phyloP scores from a whole-genome alignment of 495 filamentous ascomycete species.

The Aspergillus diversus region DNA sequence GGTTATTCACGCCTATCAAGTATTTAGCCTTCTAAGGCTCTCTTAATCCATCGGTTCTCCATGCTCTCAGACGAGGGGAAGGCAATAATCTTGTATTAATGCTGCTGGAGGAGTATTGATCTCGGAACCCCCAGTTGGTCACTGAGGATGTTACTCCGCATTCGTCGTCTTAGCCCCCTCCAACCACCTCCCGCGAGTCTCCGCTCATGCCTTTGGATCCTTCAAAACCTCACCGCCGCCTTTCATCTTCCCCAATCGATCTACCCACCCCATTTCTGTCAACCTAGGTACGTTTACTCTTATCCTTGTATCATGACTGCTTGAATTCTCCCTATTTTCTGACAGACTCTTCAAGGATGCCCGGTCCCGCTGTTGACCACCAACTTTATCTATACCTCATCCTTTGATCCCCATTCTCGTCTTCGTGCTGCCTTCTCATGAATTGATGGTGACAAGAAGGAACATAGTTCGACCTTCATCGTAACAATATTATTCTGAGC shows the following conservation, averaged over 20 bases:
- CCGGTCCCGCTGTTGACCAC: not conserved
- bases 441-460: too few species aligned
- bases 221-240: conserved; percentile 11
- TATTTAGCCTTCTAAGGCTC: too few species aligned
- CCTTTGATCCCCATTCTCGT: not conserved
- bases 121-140: conserved; percentile 17
- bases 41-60: too few species aligned
- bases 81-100: not conserved
- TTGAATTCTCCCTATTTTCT: not conserved
- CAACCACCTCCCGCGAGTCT: conserved; percentile 3
- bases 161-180: conserved; percentile 22
- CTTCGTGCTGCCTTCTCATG: too few species aligned
- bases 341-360: not conserved
- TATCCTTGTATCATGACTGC: too few species aligned
- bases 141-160: conserved; percentile 24
- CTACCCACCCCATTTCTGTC: not conserved
- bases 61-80: too few species aligned
- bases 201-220: not conserved
- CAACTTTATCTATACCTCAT: not conserved
- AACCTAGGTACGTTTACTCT: not conserved
- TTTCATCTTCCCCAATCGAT: not conserved
- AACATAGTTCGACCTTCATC: too few species aligned
- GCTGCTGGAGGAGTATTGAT: not conserved
- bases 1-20: too few species aligned
- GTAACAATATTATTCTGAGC: too few species aligned